A percentile compares a stretch with the other conserved stretches of the same genome.
Conservation (phyloP, 1,139 yeast species). For the Blastobotrys malaysiensis region DNA sequence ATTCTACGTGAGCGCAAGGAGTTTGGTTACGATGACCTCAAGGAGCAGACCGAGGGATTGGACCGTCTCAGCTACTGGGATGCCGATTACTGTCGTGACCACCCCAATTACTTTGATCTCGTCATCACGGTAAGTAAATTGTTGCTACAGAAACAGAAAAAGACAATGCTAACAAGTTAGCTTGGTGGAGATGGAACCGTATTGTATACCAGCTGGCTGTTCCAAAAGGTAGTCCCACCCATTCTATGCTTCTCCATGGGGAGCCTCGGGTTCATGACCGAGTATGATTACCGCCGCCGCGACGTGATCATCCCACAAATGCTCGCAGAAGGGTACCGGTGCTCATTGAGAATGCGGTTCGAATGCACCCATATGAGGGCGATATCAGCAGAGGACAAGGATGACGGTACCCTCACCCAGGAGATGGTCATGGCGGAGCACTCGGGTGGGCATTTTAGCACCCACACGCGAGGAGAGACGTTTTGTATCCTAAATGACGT, state of each 20-base stretch:
- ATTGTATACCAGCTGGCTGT: slow-evolving; percentile 55
- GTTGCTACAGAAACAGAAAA: neutral
- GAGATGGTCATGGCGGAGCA: slow-evolving; percentile 34
- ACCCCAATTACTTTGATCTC: slow-evolving; percentile 51
- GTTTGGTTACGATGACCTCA: slow-evolving; percentile 41
- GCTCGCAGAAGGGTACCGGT: slow-evolving; percentile 56
- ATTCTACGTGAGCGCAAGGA: slow-evolving; percentile 41
- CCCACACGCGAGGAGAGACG: slow-evolving; percentile 34
- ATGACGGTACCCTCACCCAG: slow-evolving; percentile 26
- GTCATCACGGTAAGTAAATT: slow-evolving; percentile 30
- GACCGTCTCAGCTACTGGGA: slow-evolving; percentile 54
- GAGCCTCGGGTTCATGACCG: slow-evolving; percentile 75
- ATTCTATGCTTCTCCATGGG: slow-evolving; percentile 78
- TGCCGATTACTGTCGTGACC: slow-evolving; percentile 43
- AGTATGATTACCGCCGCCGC: slow-evolving; percentile 60
- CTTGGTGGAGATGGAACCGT: slow-evolving; percentile 93
- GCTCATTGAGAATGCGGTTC: slow-evolving; percentile 68
- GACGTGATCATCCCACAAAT: slow-evolving; percentile 50
- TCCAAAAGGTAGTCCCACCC: slow-evolving; percentile 74
- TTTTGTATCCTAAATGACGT: slow-evolving; percentile 77
- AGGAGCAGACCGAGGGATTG: slow-evolving; percentile 35
- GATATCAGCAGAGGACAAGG: slow-evolving; percentile 20
- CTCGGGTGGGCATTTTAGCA: slow-evolving; percentile 23
- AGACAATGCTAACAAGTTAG: neutral
- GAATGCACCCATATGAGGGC: slow-evolving; percentile 66